phyloP scores from a whole-genome alignment of 805 yeast species.

The Candida qinlingensis region DNA sequence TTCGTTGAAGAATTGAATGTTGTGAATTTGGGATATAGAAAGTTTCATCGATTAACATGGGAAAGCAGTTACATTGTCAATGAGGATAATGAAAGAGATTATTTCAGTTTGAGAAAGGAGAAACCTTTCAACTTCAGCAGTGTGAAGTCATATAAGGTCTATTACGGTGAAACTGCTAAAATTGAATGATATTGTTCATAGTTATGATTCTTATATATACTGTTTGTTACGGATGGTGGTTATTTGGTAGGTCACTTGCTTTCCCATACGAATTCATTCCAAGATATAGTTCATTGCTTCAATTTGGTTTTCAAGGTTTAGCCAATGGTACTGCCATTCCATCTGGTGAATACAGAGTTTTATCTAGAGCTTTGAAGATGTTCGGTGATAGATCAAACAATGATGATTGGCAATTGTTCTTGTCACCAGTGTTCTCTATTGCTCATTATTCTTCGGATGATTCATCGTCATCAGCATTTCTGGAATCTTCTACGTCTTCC shows the following conservation, averaged over 20 bases:
- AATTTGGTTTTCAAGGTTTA: neutral
- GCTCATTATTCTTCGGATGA: neutral
- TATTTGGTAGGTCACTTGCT: neutral
- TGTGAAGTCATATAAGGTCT: constrained; percentile 35
- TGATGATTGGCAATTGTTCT: constrained; percentile 10
- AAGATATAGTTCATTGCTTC: neutral
- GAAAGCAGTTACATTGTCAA: constrained; percentile 51
- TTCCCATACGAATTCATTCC: constrained; percentile 7
- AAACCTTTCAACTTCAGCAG: constrained; percentile 74
- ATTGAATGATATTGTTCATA: too few species aligned
- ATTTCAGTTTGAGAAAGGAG: constrained; percentile 62
- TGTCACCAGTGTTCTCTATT: constrained; percentile 5
- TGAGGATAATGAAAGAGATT: constrained; percentile 49
- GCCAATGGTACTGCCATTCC: constrained; percentile 1
- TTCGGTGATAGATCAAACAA: constrained; percentile 7
- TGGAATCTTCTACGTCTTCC: neutral
- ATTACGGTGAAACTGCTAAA: neutral
- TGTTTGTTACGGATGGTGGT: too few species aligned
- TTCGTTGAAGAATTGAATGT: constrained; percentile 63
- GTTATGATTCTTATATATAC: too few species aligned
- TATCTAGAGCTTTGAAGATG: constrained; percentile 8
- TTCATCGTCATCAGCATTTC: neutral
- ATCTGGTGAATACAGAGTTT: constrained; percentile 9
- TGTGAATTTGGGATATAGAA: constrained; percentile 51
- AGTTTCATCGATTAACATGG: constrained; percentile 75